Evolutionary conservation across 352 stramenopile species (phyloP).

Genomic region (Globisporangium canariense): DNA sequence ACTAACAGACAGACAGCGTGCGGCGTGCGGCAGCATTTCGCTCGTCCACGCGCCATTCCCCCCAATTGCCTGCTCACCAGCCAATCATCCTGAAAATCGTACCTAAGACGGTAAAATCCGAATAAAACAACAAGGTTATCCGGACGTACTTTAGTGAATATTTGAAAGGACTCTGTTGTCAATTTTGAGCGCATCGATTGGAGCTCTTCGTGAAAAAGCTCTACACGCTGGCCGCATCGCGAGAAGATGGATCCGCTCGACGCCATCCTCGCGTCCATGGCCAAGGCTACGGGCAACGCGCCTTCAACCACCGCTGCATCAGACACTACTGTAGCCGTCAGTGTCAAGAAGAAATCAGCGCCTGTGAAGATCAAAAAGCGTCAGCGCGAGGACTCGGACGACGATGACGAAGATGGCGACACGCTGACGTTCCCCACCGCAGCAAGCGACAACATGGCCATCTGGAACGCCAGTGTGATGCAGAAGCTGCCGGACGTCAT

Average conservation of each 20-base stretch:
- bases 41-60: background rate
- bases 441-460: conserved; percentile 17
- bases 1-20: conserved; percentile 23
- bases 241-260: conserved; percentile 50
- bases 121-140: background rate
- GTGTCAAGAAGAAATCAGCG: background rate
- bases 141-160: conserved; percentile 14
- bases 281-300: conserved; percentile 66
- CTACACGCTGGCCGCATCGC: background rate
- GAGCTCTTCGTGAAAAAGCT: background rate
- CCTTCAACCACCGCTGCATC: background rate
- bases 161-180: background rate
- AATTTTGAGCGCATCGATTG: background rate
- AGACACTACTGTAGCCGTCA: background rate
- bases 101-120: background rate
- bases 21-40: background rate
- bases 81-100: conserved; percentile 9
- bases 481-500: conserved; percentile 22
- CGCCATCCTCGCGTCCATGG: conserved; percentile 81
- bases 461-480: conserved; percentile 55
- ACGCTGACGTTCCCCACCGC: background rate
- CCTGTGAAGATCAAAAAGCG: conserved; percentile 31
- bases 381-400: conserved; percentile 16
- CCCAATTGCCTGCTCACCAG: conserved; percentile 5
- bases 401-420: conserved; percentile 12